Conservation (phyloP, 169 alveolate species). For the Plasmodium vivax region DNA sequence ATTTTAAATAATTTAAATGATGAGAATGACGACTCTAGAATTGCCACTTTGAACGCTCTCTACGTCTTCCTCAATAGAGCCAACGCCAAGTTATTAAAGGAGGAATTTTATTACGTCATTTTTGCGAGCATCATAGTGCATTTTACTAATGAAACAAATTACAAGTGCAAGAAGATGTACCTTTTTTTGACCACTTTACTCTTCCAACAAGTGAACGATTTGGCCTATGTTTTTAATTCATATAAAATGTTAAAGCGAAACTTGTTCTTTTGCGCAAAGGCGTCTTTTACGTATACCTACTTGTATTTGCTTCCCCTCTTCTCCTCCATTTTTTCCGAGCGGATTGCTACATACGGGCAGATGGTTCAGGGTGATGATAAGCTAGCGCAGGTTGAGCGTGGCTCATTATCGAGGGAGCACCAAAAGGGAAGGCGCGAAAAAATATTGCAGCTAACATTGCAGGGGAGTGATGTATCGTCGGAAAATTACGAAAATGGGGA, state of each 20-base stretch:
- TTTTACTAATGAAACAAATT: slow-evolving; percentile 66
- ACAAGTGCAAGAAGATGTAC: slow-evolving; percentile 69
- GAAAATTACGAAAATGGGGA: not conserved
- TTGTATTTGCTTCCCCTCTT: slow-evolving; percentile 46
- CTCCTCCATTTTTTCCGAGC: slow-evolving; percentile 51
- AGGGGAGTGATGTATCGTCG: not conserved
- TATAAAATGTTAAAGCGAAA: slow-evolving; percentile 51
- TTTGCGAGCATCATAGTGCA: slow-evolving; percentile 42
- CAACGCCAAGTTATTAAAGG: slow-evolving; percentile 50
- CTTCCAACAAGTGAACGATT: slow-evolving; percentile 68
- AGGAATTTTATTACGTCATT: slow-evolving; percentile 34
- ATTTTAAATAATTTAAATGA: slow-evolving; percentile 56
- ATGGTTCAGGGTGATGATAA: not conserved
- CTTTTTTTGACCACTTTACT: slow-evolving; percentile 35
- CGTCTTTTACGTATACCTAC: slow-evolving; percentile 24
- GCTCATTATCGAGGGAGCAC: slow-evolving; percentile 5
- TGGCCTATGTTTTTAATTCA: slow-evolving; percentile 50
- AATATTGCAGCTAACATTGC: not conserved
- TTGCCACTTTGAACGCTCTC: slow-evolving; percentile 38
- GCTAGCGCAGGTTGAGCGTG: not conserved
- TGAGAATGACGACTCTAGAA: slow-evolving; percentile 64
- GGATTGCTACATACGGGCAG: not conserved
- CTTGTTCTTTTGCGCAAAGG: not conserved
- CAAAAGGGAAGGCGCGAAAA: not conserved
- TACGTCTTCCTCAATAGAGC: slow-evolving; percentile 56